Conservation (phyloP, 2,329 filamentous ascomycete genomes). For the Cryphonectria carpinicola region DNA sequence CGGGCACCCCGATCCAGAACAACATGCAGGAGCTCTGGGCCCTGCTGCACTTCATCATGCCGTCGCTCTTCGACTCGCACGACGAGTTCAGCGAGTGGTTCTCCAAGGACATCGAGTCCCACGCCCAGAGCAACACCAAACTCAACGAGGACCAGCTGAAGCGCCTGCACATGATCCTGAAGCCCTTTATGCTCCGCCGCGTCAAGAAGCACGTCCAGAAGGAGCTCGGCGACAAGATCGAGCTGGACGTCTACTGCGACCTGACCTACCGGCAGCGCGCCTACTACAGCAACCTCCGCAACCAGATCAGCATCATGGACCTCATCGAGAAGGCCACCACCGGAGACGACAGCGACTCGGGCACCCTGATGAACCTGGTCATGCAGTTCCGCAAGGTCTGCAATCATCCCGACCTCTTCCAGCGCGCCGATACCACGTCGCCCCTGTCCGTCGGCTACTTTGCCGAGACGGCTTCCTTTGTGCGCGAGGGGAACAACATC, state of each 20-base stretch:
- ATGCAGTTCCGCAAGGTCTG: constrained; percentile 99
- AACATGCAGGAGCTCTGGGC: constrained; percentile 99
- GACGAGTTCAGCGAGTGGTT: constrained; percentile 95
- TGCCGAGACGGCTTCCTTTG: constrained; percentile 92
- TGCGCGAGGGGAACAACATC: constrained; percentile 82
- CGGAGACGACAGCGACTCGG: constrained; percentile 92
- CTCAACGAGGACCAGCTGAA: constrained; percentile 97
- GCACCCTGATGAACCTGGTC: constrained; percentile 97
- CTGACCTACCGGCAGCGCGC: constrained; percentile 95
- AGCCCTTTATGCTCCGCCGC: constrained; percentile 98
- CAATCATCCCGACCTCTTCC: constrained; percentile 96
- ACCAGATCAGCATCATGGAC: constrained; percentile 98
- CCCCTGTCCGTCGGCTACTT: constrained; percentile 84
- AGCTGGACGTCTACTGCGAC: constrained; percentile 94
- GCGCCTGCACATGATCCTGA: constrained; percentile 97
- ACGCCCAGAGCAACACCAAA: constrained; percentile 99
- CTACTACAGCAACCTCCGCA: constrained; percentile 88
- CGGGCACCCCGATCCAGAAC: constrained; percentile 97
- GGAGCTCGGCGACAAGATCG: constrained; percentile 98
- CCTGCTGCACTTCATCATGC: constrained; percentile 98
- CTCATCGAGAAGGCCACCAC: constrained; percentile 95
- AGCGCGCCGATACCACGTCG: constrained; percentile 88
- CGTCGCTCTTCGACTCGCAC: constrained; percentile 93
- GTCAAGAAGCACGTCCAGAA: constrained; percentile 99
- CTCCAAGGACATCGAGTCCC: constrained; percentile 94